Base-by-base conservation (phyloP, 495 filamentous ascomycete species). In the Letharia columbiana region DNA sequence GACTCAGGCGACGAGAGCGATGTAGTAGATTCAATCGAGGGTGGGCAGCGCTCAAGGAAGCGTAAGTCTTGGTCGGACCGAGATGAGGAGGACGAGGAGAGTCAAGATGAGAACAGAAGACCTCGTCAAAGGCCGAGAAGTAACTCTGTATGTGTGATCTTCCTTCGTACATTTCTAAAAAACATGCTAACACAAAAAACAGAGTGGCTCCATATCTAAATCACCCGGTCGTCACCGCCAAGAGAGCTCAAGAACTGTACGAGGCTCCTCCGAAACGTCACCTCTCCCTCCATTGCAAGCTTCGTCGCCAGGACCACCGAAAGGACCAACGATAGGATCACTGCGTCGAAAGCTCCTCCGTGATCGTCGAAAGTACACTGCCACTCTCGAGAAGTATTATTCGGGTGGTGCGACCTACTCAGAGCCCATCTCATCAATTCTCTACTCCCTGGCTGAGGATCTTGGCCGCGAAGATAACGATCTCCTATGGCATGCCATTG, bases 401-500 rank as follows among this genome's bases (percentile, higher is more conserved):
- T 80, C 85, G 9, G 79, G 91, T 17, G 94, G 94, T 54, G 87
- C 91, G 17, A 93, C 92, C 31, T 96, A 96, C 73, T 91, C 92
- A 4, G 95, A 98, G 72, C 94, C 94, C 37, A 90, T 98, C 65
- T 96, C 91, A 0, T 92, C 91, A 1, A 84, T 98, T 72, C 78
- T 98, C 66, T 98, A 98, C 76, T 95, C 91, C 4, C 81, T 98
- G 8, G 94, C 92, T 23, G 96, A 92, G 3, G 94, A 97, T 69
- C 84, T 98, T 15, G 95, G 93, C 65, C 88, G 91, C 50, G 94
- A 98, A 79, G 93, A 98, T 72, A 98, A 98, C 71, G 92, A 98
- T 70, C 78, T 97, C 40, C 85, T 98, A 40, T 98, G 94, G 94
- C 82, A 95, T 58, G 83, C 91, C 13, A 96, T 98, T 68, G 89